phyloP scores from a whole-genome alignment of 228 moss, liverwort and hornwort species.

The Sphagnum magellanicum region DNA sequence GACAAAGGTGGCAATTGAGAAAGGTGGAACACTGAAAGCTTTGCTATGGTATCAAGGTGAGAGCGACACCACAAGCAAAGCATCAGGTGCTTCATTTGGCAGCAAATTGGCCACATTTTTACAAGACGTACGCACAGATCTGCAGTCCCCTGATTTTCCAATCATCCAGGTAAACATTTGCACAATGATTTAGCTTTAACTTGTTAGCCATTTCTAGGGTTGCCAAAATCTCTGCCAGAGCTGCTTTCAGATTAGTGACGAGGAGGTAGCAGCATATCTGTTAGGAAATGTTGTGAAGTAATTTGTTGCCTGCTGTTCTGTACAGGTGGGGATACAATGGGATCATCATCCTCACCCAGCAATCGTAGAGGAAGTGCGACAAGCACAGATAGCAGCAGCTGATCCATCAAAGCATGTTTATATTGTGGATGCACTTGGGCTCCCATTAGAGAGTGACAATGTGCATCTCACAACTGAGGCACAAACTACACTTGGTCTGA shows the following conservation, averaged over 20 bases:
- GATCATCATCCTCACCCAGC: slow-evolving; percentile 17
- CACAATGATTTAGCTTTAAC: not conserved
- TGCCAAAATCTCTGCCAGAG: not conserved
- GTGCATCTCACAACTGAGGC: slow-evolving; percentile 66
- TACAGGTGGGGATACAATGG: slow-evolving; percentile 61
- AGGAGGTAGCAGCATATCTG: not conserved
- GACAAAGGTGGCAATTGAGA: slow-evolving; percentile 29
- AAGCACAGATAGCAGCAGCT: slow-evolving; percentile 40
- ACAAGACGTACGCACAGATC: slow-evolving; percentile 47
- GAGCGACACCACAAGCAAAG: slow-evolving; percentile 33
- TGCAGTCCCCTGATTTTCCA: slow-evolving; percentile 34
- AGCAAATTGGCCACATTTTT: slow-evolving; percentile 40
- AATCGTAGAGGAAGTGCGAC: slow-evolving; percentile 41
- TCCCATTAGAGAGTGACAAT: slow-evolving; percentile 31
- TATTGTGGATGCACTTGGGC: slow-evolving; percentile 56
- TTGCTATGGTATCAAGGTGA: slow-evolving; percentile 82
- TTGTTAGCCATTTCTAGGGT: not conserved
- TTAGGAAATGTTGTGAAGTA: not conserved
- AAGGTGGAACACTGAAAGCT: slow-evolving; percentile 43
- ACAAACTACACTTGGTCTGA: slow-evolving; percentile 43
- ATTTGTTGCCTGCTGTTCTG: too few relatives aligned
- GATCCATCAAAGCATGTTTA: slow-evolving; percentile 28
- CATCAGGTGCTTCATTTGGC: slow-evolving; percentile 27
- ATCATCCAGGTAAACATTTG: slow-evolving; percentile 45
- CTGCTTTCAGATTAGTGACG: not conserved